Percentiles rank a stretch among this genome's conserved stretches.
Evolutionary conservation across 108 stramenopile species (phyloP).

Genomic region (Skeletonema potamos): DNA sequence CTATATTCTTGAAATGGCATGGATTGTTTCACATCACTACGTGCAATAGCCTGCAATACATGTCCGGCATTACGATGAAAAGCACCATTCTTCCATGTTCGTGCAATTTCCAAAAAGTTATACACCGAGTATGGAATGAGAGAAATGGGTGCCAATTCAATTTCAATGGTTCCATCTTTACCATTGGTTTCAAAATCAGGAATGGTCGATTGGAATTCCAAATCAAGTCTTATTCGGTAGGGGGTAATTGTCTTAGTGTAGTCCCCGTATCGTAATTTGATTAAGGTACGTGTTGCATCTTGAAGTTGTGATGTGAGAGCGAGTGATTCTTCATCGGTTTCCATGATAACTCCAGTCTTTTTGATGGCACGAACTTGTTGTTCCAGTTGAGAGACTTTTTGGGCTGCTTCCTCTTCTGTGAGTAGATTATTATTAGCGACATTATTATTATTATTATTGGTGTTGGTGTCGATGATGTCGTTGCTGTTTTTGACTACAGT

Average conservation of each 20-base stretch:
- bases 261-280: slow-evolving; percentile 57
- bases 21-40: slow-evolving; percentile 29
- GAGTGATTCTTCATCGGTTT: slow-evolving; percentile 56
- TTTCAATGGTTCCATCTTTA: slow-evolving; percentile 45
- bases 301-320: slow-evolving; percentile 56
- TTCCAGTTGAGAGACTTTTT: slow-evolving; percentile 47
- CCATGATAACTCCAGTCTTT: slow-evolving; percentile 70
- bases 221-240: slow-evolving; percentile 64
- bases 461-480: too few relatives aligned
- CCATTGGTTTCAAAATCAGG: slow-evolving; percentile 54
- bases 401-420: slow-evolving; percentile 12
- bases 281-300: slow-evolving; percentile 59
- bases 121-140: slow-evolving; percentile 72
- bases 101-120: slow-evolving; percentile 81
- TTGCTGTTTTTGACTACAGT: neutral
- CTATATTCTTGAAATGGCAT: slow-evolving; percentile 90
- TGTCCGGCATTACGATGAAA: slow-evolving; percentile 87
- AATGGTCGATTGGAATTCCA: slow-evolving; percentile 78
- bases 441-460: neutral
- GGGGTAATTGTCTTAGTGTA: neutral
- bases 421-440: neutral
- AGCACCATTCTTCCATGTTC: slow-evolving; percentile 64
- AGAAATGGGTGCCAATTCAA: slow-evolving; percentile 70
- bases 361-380: slow-evolving; percentile 68
- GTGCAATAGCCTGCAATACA: slow-evolving; percentile 72